These are phyloP conservation scores for Didymella exigua DNA, from an alignment of 2,329 filamentous ascomycete species.

Conservation along the genomic window DNA sequence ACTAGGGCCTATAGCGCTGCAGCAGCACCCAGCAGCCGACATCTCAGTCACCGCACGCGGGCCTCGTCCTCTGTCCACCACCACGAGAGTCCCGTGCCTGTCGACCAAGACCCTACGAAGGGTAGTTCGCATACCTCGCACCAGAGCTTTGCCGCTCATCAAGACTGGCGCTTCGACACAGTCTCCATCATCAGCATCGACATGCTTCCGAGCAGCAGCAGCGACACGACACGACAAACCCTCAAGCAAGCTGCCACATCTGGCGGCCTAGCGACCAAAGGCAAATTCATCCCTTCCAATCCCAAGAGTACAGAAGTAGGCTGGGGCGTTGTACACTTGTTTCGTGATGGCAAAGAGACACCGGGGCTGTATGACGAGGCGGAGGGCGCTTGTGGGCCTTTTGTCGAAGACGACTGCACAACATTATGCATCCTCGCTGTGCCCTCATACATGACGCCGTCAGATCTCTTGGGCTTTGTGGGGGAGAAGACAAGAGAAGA, in stretches of 20 bases:
- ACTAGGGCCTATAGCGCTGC: slow-evolving; percentile 24
- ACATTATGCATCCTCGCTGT: slow-evolving; percentile 93
- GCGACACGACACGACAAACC: slow-evolving; percentile 34
- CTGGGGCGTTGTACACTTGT: slow-evolving; percentile 94
- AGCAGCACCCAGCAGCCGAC: slow-evolving; percentile 33
- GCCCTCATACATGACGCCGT: slow-evolving; percentile 88
- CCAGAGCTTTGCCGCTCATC: slow-evolving; percentile 39
- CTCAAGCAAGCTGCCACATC: slow-evolving; percentile 45
- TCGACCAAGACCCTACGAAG: slow-evolving; percentile 45
- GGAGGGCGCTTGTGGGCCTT: slow-evolving; percentile 37
- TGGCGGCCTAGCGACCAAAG: slow-evolving; percentile 78
- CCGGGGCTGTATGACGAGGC: slow-evolving; percentile 62
- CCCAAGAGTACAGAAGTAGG: slow-evolving; percentile 76
- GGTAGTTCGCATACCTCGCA: slow-evolving; percentile 29
- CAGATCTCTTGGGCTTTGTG: slow-evolving; percentile 88
- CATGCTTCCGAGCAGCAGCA: slow-evolving; percentile 57
- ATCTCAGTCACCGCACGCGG: slow-evolving; percentile 43
- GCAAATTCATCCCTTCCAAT: slow-evolving; percentile 73
- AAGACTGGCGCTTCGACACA: slow-evolving; percentile 83
- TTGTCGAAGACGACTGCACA: slow-evolving; percentile 71
- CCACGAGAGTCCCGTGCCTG: slow-evolving; percentile 43
- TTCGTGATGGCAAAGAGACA: slow-evolving; percentile 81
- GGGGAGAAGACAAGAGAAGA: slow-evolving; percentile 84
- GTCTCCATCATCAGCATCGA: slow-evolving; percentile 83
- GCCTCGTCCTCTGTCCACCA: slow-evolving; percentile 43